Percentiles rank a stretch among this genome's conserved stretches.
These are phyloP conservation scores for Periconia digitata DNA, from an alignment of 2,329 filamentous ascomycete species.

Conservation along the genomic window DNA sequence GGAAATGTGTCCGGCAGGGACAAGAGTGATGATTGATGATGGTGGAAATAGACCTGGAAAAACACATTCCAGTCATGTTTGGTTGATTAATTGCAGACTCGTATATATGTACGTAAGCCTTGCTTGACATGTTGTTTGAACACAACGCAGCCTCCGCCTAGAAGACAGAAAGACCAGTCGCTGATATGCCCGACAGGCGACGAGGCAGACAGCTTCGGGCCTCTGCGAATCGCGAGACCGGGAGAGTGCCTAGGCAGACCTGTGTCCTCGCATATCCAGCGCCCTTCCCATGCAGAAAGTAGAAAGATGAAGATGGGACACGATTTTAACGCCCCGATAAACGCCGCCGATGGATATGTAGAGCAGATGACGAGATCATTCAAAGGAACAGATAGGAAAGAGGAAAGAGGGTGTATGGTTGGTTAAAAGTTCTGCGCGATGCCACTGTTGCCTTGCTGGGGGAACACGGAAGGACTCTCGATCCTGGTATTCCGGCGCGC, in stretches of 20 bases:
- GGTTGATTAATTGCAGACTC: conserved; percentile 6
- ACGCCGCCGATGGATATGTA: conserved; percentile 7
- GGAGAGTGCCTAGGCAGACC: background rate
- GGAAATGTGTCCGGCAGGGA: background rate
- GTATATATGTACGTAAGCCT: conserved; percentile 6
- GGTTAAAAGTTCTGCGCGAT: conserved; percentile 93
- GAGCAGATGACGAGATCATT: background rate
- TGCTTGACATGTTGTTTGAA: background rate
- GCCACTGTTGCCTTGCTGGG: conserved; percentile 85
- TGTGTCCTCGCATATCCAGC: background rate
- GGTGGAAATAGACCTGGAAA: background rate
- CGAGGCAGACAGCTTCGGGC: background rate
- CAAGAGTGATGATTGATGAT: background rate
- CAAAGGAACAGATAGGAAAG: background rate
- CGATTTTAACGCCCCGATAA: background rate
- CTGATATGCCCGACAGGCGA: background rate
- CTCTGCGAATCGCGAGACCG: no score
- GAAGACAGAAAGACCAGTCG: background rate
- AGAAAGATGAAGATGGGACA: background rate
- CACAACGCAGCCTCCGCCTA: background rate
- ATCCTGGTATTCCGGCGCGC: conserved; percentile 93
- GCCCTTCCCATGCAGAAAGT: background rate
- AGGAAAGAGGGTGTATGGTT: background rate
- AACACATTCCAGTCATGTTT: background rate
- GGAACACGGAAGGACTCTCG: conserved; percentile 85